Percentiles rank a stretch among this genome's conserved stretches.
Conservation (phyloP, 176 grass and related monocot genomes). For the Rhynchospora tenuis region DNA sequence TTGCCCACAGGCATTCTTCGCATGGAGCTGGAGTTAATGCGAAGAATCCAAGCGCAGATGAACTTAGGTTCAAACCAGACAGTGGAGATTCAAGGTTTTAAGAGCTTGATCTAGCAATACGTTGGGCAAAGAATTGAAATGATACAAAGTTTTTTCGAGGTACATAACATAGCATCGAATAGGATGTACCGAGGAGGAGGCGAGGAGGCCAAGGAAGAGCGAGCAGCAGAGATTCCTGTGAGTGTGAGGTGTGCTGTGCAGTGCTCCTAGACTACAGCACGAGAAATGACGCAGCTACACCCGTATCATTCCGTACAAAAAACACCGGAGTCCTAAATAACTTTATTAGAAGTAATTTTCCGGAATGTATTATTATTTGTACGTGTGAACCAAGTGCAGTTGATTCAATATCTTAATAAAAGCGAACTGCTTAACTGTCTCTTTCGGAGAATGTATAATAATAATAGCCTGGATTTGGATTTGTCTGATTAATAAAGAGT, state of each 20-base stretch:
- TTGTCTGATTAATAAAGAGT: not conserved
- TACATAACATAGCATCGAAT: not conserved
- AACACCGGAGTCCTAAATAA: not conserved
- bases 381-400: not conserved
- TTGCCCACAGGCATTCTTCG: not conserved
- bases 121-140: not conserved
- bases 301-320: not conserved
- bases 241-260: not conserved
- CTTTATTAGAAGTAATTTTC: not conserved
- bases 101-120: not conserved
- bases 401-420: not conserved
- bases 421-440: conserved; percentile 15
- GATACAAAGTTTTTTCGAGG: not conserved
- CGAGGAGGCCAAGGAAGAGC: not conserved
- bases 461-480: conserved; percentile 7
- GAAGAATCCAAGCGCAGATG: not conserved
- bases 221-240: not conserved
- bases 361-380: not conserved
- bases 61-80: not conserved
- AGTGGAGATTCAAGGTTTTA: not conserved
- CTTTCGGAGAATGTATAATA: not conserved
- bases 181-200: not conserved
- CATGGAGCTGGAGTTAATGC: not conserved
- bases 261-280: not conserved
- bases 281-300: not conserved